Evolutionary conservation across 441 rosid genomes (phyloP), one percentile per base, ranked within the genome.

Genomic region (California macrophylla): DNA sequence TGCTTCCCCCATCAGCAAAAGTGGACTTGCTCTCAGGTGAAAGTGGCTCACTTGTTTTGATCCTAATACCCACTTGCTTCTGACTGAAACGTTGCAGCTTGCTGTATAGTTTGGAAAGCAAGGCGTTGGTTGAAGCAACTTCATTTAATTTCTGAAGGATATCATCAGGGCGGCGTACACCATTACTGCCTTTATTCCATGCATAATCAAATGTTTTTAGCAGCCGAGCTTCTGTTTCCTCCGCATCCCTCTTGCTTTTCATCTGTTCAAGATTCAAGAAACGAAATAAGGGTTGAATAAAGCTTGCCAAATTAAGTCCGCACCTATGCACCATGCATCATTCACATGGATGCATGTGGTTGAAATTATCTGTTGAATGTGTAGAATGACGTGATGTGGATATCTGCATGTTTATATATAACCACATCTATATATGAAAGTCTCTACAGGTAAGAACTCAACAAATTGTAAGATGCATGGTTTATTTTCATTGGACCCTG

Each of bases 121-220:
- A 71, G 68, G 32, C 52, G 23, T 71, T 78, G 36, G 69, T 67
- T 34, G 86, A 77, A 66, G 78, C 64, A 26, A 60, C 56, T 67
- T 77, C 60, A 1, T 74, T 47, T 21, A 87, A 82, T 76, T 84
- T 84, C 74, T 69, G 30, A 68, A 83, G 78, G 71, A 87, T 69
- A 72, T 85, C 89, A 25, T 70, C 15, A 1, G 83, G 94, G 29
- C 94, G 89, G 3, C 96, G 83, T 34, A 65, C 72, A 63, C 87
- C 90, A 29, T 93, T 91, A 26, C 86, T 68, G 1, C 91, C 93
- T 82, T 85, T 91, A 72, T 93, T 93, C 98, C 97, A 93, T 18
- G 93, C 98, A 73, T 91, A 91, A 68, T 93, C 96, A 74, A 91
- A 91, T 30, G 81, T 85, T 23, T 69, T 21, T 29, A 93, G 84